Base-by-base conservation (phyloP, 192 early-diverging fungal species). In the Jimgerdemannia flammicorona region DNA sequence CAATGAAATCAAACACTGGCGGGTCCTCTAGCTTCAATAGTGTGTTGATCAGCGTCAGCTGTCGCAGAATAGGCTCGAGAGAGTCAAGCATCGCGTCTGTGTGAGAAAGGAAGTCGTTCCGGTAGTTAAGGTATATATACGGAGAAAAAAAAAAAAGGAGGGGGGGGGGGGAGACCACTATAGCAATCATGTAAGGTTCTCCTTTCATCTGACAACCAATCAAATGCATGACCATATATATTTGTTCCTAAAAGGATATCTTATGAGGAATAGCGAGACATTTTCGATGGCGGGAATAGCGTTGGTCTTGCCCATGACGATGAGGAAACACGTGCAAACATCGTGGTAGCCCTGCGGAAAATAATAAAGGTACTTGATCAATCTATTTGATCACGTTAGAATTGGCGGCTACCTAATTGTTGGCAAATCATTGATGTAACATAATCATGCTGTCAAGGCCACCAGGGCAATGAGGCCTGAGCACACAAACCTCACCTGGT, bases 321-420 rank as follows among this genome's bases (percentile, higher is more conserved):
- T 44, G 3, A 89, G 74, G 20, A 87, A 74, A 14, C 77, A 78
- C 1, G 85, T 78, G 65, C 88, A 89, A 3, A 89, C 72, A 74
- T 89, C 88, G 69, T 89, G 88, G 39, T 87, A 89, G 0, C 88
- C 88, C 85, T 88, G 59, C 20, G 66, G 70, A 66, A 40, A 44
- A 29, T 42, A 70, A n/a, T 19, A 40, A 70, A 54, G 40, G 42
- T 0, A 59, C 4, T 1, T 9, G n/a, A n/a, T 4, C 7, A 3
- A 39, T 40, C 8, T n/a, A 64, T 18, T 19, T 4, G 17, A 71
- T 43, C 11, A 39, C 14, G 40, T 29, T 29, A 29, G 29, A 29
- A 29, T 18, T 43, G 17, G 14, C 4, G 63, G 40, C 40, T 9
- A 4, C 18, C 40, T 40, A n/a, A 17, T 29, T 67, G 44, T 4